Percentiles rank a stretch among this genome's conserved stretches.
These are phyloP conservation scores for Cercospora zeae-maydis DNA, from an alignment of 2,329 filamentous ascomycete species.

Conservation along the genomic window DNA sequence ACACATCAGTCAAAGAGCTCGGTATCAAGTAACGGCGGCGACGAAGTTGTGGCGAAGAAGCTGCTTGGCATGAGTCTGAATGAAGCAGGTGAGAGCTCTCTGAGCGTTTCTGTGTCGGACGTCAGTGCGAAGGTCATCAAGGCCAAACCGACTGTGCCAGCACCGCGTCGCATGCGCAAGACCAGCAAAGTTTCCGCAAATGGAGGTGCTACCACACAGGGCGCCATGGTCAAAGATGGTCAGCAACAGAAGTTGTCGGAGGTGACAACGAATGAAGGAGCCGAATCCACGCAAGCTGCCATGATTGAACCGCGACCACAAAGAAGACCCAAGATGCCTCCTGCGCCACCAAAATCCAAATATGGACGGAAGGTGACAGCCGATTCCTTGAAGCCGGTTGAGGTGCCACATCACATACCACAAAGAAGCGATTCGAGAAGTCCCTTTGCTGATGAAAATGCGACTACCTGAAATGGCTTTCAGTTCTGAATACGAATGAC, in stretches of 20 bases:
- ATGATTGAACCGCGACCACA: conserved; percentile 12
- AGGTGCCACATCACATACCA: conserved; percentile 10
- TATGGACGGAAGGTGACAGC: conserved; percentile 9
- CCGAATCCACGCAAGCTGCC: conserved; percentile 1
- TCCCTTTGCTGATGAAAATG: conserved; percentile 27
- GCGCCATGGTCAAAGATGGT: conserved; percentile 6
- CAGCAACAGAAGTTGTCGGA: conserved; percentile 7
- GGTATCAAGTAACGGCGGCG: not conserved
- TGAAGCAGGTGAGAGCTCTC: conserved; percentile 64
- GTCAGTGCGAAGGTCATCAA: conserved; percentile 65
- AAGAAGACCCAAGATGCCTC: conserved; percentile 12
- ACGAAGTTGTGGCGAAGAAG: conserved; percentile 45
- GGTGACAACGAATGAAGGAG: not conserved
- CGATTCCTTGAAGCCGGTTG: not conserved
- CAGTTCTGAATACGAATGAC: not conserved
- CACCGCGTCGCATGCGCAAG: conserved; percentile 61
- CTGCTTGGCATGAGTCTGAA: conserved; percentile 69
- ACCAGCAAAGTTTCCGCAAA: conserved; percentile 16
- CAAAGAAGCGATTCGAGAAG: conserved; percentile 21
- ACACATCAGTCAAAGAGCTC: conserved; percentile 18
- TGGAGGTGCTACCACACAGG: conserved; percentile 11
- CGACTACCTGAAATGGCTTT: conserved; percentile 15
- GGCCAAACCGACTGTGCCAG: conserved; percentile 78
- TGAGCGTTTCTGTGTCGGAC: conserved; percentile 68
- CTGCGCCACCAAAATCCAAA: conserved; percentile 11